Percentiles rank a stretch among this genome's conserved stretches.
phyloP scores from a whole-genome alignment of 345 rosid genomes.

The Eutrema yunnanense region DNA sequence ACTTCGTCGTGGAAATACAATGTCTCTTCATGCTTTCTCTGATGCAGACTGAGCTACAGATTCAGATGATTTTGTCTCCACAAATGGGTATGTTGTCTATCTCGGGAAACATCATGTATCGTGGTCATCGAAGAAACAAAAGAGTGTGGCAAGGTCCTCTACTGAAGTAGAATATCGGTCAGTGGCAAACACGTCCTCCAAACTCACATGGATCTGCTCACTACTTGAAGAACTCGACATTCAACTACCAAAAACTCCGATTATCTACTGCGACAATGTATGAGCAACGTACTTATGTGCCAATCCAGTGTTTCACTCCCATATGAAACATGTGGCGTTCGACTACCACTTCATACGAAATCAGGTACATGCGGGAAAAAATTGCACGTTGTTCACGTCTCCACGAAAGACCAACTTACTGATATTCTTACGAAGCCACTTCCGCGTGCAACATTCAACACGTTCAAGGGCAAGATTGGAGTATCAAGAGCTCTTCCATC shows the following conservation, averaged over 20 bases:
- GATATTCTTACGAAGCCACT: neutral
- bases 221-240: no score
- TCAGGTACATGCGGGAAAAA: accelerated
- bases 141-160: neutral
- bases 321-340: neutral
- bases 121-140: neutral
- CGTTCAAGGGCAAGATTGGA: no score
- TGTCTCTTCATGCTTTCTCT: neutral
- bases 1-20: accelerated
- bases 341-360: neutral
- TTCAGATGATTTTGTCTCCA: neutral
- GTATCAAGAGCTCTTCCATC: no score
- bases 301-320: neutral
- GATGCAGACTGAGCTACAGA: neutral
- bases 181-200: neutral
- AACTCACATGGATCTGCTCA: neutral
- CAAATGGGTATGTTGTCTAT: neutral
- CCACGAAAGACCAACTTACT: neutral
- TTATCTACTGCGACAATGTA: neutral
- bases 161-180: neutral
- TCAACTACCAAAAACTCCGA: neutral
- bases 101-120: accelerated
- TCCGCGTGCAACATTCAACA: neutral
- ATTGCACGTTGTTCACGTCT: neutral
- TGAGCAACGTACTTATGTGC: neutral